Evolutionary conservation across 495 filamentous ascomycete genomes (phyloP), one percentile per base, ranked within the genome.

Genomic region (Tuber magnatum): DNA sequence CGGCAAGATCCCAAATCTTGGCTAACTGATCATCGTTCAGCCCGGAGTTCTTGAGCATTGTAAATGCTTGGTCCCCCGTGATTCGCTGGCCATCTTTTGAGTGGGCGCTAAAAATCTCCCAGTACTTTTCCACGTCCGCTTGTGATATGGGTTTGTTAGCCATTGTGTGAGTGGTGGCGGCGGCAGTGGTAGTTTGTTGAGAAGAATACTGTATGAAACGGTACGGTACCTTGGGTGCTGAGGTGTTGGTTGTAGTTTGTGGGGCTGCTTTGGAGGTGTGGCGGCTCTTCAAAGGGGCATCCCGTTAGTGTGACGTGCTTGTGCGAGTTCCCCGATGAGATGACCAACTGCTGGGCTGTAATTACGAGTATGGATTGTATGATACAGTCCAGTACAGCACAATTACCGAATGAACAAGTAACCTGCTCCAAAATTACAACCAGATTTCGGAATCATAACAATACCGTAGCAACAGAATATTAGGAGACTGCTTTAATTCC

Each of bases 71-170:
- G 75, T 91, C 90, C 84, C 93, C 97, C 72, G 91, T 95, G 48
- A 99, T 87, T 84, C 90, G 92, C 81, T 91, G 86, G 77, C 92
- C 91, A 84, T 94, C 94, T 84, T 91, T 91, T 75, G 90, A 88
- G 73, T 97, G 88, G 48, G 93, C 90, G 73, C 92, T 88, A 86
- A 99, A 99, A 84, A 99, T 98, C 86, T 98, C 97, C 95, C 95
- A 99, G 85, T 98, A 99, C 74, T 94, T 93, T 82, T 97, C 93
- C 81, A 99, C 92, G 84, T 99, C 96, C 86, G 92, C 92, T 83
- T 95, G 90, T 81, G 97, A 94, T 84, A 98, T 98, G 80, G 90
- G 90, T 84, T 92, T 92, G 80, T 85, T 85, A 20, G 93, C 89
- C 88, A 93, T 92, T 84, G 85, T 89, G 81, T 56, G 51, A 56